Evolutionary conservation across 768 basidiomycete genomes (phyloP).

Genomic region (Bullera alba): DNA sequence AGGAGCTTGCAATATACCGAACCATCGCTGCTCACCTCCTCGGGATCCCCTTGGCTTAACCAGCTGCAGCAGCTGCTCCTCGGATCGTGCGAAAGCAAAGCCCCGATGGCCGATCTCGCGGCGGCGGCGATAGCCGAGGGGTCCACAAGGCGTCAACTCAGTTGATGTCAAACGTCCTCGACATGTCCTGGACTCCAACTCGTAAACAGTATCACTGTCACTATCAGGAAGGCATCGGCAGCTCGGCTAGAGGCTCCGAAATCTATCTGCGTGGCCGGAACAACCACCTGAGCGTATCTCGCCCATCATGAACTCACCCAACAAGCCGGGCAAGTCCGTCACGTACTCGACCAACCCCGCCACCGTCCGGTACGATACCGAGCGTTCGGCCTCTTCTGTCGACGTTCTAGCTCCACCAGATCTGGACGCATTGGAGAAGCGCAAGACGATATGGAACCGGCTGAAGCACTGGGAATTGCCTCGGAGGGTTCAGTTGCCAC

Average conservation of each 20-base stretch:
- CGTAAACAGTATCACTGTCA: too few relatives aligned
- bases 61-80: too few relatives aligned
- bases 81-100: too few relatives aligned
- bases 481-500: constrained; percentile 9
- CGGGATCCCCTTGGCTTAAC: too few relatives aligned
- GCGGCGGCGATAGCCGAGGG: neutral
- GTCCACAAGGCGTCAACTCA: neutral
- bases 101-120: too few relatives aligned
- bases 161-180: neutral
- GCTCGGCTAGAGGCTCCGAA: too few relatives aligned
- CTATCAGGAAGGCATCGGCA: too few relatives aligned
- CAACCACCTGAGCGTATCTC: neutral
- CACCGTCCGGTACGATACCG: constrained; percentile 13
- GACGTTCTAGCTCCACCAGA: constrained; percentile 9
- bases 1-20: too few relatives aligned
- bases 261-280: neutral
- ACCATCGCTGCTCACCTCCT: too few relatives aligned
- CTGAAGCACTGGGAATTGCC: constrained; percentile 5
- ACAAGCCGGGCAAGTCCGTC: too few relatives aligned
- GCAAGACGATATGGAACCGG: constrained; percentile 2
- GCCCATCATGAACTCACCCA: too few relatives aligned
- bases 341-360: too few relatives aligned
- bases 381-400: constrained; percentile 4
- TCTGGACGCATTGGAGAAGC: constrained; percentile 4
- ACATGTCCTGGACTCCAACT: neutral